A percentile compares a stretch with the other conserved stretches of the same genome.
These are phyloP conservation scores for Dactylonectria estremocensis DNA, from an alignment of 2,329 filamentous ascomycete species.

Conservation along the genomic window DNA sequence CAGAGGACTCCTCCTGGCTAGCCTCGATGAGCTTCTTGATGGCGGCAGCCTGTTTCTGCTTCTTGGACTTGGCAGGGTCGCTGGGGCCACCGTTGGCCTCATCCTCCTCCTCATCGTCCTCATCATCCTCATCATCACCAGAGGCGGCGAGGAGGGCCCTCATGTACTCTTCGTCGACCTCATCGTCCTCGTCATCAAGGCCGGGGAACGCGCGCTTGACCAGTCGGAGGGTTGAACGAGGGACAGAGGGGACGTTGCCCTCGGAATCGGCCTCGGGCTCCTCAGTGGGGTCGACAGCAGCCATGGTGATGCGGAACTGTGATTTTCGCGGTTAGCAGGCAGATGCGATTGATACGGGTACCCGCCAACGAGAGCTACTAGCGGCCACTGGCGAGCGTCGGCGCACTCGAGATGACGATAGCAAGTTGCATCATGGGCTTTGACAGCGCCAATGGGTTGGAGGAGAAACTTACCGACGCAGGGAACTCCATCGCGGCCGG, in stretches of 20 bases:
- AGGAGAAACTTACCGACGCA: slow-evolving; percentile 78
- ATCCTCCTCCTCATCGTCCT: slow-evolving; percentile 68
- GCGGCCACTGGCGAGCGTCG: slow-evolving; percentile 2
- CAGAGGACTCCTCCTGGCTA: slow-evolving; percentile 71
- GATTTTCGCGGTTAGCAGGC: slow-evolving; percentile 38
- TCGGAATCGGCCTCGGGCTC: slow-evolving; percentile 76
- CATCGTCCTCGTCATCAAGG: slow-evolving; percentile 74
- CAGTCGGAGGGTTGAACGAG: slow-evolving; percentile 91
- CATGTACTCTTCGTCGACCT: slow-evolving; percentile 78
- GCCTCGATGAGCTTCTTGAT: slow-evolving; percentile 84
- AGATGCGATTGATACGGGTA: not conserved
- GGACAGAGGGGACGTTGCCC: slow-evolving; percentile 72
- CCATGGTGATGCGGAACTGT: slow-evolving; percentile 98
- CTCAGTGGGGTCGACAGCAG: slow-evolving; percentile 92
- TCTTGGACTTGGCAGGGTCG: slow-evolving; percentile 91
- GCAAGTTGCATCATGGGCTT: not conserved
- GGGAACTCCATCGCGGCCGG: slow-evolving; percentile 85
- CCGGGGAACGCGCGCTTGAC: slow-evolving; percentile 79
- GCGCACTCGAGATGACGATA: slow-evolving; percentile 14
- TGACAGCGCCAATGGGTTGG: not conserved
- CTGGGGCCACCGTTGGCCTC: slow-evolving; percentile 90
- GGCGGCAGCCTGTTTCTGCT: slow-evolving; percentile 84
- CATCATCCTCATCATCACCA: slow-evolving; percentile 68
- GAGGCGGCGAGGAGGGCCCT: slow-evolving; percentile 65
- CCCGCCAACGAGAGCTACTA: not conserved